Percentiles rank a stretch among this genome's conserved stretches.
Conservation (phyloP, 345 rosid genomes). For the Geranium brycei region DNA sequence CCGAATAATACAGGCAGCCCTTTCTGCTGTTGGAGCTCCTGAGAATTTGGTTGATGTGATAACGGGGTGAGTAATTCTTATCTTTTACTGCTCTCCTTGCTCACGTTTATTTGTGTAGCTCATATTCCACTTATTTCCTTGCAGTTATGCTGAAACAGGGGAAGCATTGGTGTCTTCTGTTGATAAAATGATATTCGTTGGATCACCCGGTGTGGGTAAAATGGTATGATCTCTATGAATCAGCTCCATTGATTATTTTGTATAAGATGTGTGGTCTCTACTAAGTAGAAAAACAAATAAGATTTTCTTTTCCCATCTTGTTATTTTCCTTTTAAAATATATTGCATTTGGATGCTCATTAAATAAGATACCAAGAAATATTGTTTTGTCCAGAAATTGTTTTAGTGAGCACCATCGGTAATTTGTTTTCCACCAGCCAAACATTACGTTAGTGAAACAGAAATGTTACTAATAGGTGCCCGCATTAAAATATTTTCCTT, state of each 20-base stretch:
- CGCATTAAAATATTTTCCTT: not conserved
- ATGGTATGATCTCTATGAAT: constrained; percentile 37
- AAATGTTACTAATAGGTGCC: not conserved
- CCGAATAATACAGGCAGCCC: constrained; percentile 87
- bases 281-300: not conserved
- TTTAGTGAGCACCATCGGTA: not conserved
- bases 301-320: not conserved
- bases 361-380: constrained; percentile 3
- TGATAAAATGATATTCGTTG: constrained; percentile 92
- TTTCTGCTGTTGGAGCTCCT: constrained; percentile 95
- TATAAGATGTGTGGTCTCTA: not conserved
- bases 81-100: not conserved
- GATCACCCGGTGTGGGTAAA: constrained; percentile 92
- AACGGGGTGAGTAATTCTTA: constrained; percentile 53
- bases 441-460: not conserved
- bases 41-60: constrained; percentile 86
- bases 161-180: constrained; percentile 86
- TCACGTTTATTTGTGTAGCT: constrained; percentile 6
- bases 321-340: not conserved
- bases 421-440: not conserved
- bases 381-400: not conserved
- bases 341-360: not conserved
- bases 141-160: constrained; percentile 89
- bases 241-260: not conserved
- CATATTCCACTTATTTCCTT: constrained; percentile 9